Conservation (phyloP, 2,329 filamentous ascomycete genomes). For the Dactylellina drechsleri region DNA sequence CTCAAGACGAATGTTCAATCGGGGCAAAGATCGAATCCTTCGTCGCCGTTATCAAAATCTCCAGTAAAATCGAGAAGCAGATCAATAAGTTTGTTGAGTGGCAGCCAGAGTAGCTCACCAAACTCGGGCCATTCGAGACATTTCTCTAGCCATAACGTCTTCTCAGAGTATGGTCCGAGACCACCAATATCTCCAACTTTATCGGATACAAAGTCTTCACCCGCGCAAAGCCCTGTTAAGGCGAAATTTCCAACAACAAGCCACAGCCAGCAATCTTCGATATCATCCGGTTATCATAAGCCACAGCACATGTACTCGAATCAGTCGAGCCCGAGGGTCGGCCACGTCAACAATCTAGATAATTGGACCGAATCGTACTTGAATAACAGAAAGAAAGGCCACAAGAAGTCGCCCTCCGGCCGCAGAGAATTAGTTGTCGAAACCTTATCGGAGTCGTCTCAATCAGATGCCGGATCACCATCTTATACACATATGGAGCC, state of each 20-base stretch:
- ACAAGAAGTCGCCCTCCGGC: conserved; percentile 31
- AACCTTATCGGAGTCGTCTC: conserved; percentile 41
- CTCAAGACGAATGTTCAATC: conserved; percentile 28
- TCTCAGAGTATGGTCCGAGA: conserved; percentile 40
- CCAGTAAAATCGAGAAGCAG: conserved; percentile 40
- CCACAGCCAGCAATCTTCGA: conserved; percentile 38
- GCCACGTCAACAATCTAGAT: conserved; percentile 40
- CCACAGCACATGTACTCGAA: conserved; percentile 31
- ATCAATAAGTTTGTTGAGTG: conserved; percentile 34
- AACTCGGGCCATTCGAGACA: conserved; percentile 46
- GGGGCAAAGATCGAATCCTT: conserved; percentile 32
- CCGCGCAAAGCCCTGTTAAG: conserved; percentile 34
- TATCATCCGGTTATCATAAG: conserved; percentile 26
- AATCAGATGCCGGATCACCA: conserved; percentile 46
- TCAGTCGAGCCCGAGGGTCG: conserved; percentile 32
- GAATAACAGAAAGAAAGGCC: conserved; percentile 40
- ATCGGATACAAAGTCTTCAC: conserved; percentile 35
- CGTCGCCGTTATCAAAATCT: conserved; percentile 36
- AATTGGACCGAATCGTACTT: conserved; percentile 52
- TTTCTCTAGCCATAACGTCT: conserved; percentile 31
- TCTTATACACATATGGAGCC: conserved; percentile 50
- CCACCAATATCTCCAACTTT: conserved; percentile 46
- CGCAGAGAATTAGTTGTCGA: conserved; percentile 25
- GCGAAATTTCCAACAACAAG: conserved; percentile 17
- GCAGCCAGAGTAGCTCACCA: conserved; percentile 28